Conservation (phyloP, 176 grass and related monocot genomes). For the Echinochloa phyllopogon region DNA sequence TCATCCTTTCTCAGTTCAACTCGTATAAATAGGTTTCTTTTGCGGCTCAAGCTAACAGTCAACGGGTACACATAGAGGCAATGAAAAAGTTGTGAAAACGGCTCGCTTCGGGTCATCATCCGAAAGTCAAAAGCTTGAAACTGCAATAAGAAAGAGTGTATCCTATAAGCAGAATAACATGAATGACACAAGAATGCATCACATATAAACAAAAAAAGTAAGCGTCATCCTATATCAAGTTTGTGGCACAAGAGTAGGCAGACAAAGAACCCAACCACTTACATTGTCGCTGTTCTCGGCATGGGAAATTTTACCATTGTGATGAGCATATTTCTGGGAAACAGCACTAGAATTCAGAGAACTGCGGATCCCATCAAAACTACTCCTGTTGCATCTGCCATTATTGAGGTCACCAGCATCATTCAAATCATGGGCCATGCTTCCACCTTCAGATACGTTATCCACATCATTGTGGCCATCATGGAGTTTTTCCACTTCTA, state of each 20-base stretch:
- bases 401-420: constrained; percentile 64
- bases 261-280: constrained; percentile 46
- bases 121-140: constrained; percentile 91
- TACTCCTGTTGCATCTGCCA: constrained; percentile 60
- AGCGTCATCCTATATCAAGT: not conserved
- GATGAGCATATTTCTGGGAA: constrained; percentile 51
- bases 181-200: constrained; percentile 13
- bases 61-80: constrained; percentile 92
- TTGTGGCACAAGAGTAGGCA: constrained; percentile 33
- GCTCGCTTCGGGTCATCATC: constrained; percentile 84
- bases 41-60: constrained; percentile 89
- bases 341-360: constrained; percentile 54
- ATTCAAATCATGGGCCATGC: constrained; percentile 76
- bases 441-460: constrained; percentile 91
- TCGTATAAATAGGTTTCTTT: constrained; percentile 95
- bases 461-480: constrained; percentile 61
- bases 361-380: constrained; percentile 64
- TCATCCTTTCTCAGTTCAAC: constrained; percentile 95
- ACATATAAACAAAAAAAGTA: constrained; percentile 29
- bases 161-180: constrained; percentile 24
- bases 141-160: constrained; percentile 58
- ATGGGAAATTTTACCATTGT: constrained; percentile 56
- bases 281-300: constrained; percentile 74
- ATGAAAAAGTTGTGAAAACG: constrained; percentile 94
- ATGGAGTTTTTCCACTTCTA: constrained; percentile 97